Percentiles rank a stretch among this genome's conserved stretches.
Conservation (phyloP, 345 rosid genomes). For the Populus davidiana region DNA sequence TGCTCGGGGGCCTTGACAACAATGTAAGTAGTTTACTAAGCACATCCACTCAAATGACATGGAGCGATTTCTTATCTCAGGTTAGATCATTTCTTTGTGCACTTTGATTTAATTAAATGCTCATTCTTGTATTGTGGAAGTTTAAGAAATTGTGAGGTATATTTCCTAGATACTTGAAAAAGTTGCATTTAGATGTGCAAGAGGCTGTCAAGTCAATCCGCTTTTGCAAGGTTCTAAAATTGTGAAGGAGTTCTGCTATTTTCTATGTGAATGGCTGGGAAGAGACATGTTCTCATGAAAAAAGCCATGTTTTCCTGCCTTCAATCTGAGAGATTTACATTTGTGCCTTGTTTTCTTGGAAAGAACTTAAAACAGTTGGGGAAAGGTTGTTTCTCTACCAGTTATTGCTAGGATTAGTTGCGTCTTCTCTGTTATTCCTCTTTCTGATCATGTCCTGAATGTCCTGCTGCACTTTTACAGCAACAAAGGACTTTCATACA, state of each 20-base stretch:
- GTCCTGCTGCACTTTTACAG: conserved; percentile 24
- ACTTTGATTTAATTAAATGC: neutral
- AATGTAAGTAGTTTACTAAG: conserved; percentile 27
- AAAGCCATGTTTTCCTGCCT: neutral
- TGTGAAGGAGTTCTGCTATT: neutral
- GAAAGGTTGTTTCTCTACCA: neutral
- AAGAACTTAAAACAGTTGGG: neutral
- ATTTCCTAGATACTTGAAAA: neutral
- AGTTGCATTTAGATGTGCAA: neutral
- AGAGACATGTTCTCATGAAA: neutral
- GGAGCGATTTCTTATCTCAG: conserved; percentile 38
- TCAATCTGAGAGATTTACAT: neutral
- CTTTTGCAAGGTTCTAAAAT: too few relatives aligned
- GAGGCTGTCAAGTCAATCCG: neutral
- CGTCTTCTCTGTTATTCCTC: neutral
- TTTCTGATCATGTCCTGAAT: neutral
- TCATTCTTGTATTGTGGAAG: neutral
- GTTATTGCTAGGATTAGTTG: neutral
- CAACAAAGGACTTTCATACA: conserved; percentile 79
- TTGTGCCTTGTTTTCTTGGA: neutral
- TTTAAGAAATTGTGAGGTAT: neutral
- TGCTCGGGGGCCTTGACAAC: conserved; percentile 47
- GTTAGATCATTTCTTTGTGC: conserved; percentile 16
- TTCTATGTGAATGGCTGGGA: neutral
- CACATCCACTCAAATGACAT: conserved; percentile 30